Evolutionary conservation across 805 yeast genomes (phyloP).

Genomic region (Candida yuanshanica): DNA sequence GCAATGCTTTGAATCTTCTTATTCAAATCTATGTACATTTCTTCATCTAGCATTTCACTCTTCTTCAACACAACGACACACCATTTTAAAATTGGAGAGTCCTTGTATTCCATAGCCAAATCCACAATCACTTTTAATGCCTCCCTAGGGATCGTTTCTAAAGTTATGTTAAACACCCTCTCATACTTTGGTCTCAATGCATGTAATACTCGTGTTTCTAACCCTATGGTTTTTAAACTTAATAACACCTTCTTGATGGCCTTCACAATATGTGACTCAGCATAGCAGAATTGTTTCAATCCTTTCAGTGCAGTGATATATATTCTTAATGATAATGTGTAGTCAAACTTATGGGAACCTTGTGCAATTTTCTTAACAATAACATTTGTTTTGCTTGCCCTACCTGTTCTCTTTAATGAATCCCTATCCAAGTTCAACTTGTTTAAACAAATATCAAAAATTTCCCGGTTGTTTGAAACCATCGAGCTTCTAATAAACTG

Average conservation of each 20-base stretch:
- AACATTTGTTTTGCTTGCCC: conserved; percentile 2
- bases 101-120: conserved; percentile 7
- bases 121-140: conserved; percentile 7
- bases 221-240: not conserved
- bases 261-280: not conserved
- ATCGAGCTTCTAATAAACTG: conserved; percentile 5
- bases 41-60: not conserved
- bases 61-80: conserved; percentile 3
- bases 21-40: not conserved
- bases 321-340: conserved; percentile 5
- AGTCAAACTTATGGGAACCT: not conserved
- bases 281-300: conserved; percentile 2
- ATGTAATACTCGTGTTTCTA: conserved; percentile 3
- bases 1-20: not conserved
- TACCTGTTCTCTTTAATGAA: conserved; percentile 1
- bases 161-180: not conserved
- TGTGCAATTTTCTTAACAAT: conserved; percentile 2
- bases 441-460: conserved; percentile 5
- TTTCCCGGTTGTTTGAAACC: conserved; percentile 1
- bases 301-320: conserved; percentile 6
- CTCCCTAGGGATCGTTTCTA: conserved; percentile 9
- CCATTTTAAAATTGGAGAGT: conserved; percentile 10
- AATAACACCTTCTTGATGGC: conserved; percentile 5
- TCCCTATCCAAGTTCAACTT: conserved; percentile 2
- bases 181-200: conserved; percentile 1